Evolutionary conservation across 2,329 filamentous ascomycete species (phyloP), one percentile per base, ranked within the genome.

Genomic region (Alternaria metachromatica): DNA sequence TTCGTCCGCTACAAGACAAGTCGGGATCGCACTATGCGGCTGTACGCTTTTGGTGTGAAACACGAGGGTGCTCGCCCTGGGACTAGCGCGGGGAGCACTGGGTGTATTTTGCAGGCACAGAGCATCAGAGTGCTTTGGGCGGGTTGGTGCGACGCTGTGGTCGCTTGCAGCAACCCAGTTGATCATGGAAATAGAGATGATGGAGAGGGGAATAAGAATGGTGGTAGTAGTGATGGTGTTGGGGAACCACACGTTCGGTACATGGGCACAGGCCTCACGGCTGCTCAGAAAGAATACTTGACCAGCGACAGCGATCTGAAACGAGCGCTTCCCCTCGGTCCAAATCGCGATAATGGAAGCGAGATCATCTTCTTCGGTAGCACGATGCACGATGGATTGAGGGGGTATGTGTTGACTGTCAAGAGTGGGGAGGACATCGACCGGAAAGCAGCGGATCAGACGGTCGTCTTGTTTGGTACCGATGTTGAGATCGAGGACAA

Each of bases 61-160:
- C 49, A 41, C 49, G 9, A 53, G n/a, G 11, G 37, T 41, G 37
- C 37, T 41, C 37, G 37, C 37, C 37, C 37, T 18, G 37, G 37
- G 37, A 18, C n/a, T 41, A 41, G 37, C 18, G 44, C 21, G 44
- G 44, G 21, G 3, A 46, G 13, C 33, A 37, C 28, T 30, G 28
- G 44, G 18, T 46, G 18, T 21, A 21, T 48, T 21, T 48, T 23
- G 44, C 41, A 49, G 5, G 62, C 62, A 20, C 4, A 25, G 6
- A 25, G 18, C 11, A 65, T 75, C 7, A 59, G 60, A 15, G 48
- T 77, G n/a, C 62, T 74, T 5, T 79, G 76, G 75, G 51, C 64
- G 18, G 77, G 76, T 21, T 79, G 77, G 77, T 78, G 76, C 57
- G 77, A 79, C 58, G 54, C 60, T 6, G 50, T 72, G 11, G 58